Evolutionary conservation across 306 rosid species (phyloP).

Genomic region (Argentina anserina): DNA sequence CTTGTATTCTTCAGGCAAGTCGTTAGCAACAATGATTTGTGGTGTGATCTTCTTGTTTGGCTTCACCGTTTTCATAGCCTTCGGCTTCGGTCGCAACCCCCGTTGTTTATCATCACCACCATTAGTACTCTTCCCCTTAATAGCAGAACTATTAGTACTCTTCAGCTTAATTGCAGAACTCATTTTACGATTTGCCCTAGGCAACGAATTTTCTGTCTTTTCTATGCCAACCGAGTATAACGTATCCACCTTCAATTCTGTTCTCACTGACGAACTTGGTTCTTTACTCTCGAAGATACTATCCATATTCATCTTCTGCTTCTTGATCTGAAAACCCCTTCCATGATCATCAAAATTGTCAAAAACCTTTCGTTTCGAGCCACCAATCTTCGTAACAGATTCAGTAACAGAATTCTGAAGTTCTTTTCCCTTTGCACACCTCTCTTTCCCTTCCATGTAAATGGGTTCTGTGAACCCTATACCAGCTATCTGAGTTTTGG

Average conservation of each 20-base stretch:
- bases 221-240: neutral
- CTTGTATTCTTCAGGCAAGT: slow-evolving; percentile 5
- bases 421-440: neutral
- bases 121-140: neutral
- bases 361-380: neutral
- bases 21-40: neutral
- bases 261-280: neutral
- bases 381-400: neutral
- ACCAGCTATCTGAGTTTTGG: neutral
- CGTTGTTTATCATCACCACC: neutral
- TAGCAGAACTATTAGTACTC: neutral
- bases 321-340: neutral
- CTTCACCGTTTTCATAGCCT: neutral
- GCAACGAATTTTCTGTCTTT: neutral
- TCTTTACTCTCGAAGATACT: neutral
- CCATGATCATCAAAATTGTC: neutral
- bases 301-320: neutral
- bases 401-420: neutral
- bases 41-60: neutral
- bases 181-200: neutral
- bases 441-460: neutral
- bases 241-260: neutral
- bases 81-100: neutral
- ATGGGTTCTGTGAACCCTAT: neutral
- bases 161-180: neutral